Evolutionary conservation across 345 rosid species (phyloP).

Genomic region (Eutrema japonicum): DNA sequence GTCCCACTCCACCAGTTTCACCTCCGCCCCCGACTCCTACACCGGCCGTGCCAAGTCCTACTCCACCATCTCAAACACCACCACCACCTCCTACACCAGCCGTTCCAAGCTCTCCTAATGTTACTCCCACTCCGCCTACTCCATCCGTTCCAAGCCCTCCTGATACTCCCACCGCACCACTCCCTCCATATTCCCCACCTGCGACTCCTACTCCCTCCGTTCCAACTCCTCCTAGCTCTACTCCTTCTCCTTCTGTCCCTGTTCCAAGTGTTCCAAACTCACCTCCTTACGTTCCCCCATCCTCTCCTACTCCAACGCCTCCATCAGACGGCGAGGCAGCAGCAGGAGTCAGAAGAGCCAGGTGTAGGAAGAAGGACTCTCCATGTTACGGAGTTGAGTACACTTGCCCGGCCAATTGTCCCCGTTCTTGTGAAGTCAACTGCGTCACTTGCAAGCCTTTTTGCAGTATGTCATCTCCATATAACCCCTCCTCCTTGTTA

Average conservation of each 20-base stretch:
- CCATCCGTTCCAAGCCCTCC: constrained; percentile 10
- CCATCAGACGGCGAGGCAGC: constrained; percentile 35
- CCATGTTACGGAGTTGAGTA: constrained; percentile 52
- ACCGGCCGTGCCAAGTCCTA: not conserved
- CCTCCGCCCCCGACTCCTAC: too few species aligned
- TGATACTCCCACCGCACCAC: constrained; percentile 34
- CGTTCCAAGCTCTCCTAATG: constrained; percentile 20
- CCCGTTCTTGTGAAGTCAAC: constrained; percentile 57
- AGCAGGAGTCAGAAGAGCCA: constrained; percentile 42
- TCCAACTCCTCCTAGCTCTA: constrained; percentile 22
- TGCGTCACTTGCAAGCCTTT: constrained; percentile 67
- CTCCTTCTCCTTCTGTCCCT: constrained; percentile 19
- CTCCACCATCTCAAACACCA: not conserved
- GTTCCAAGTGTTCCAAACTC: constrained; percentile 21
- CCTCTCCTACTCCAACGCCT: constrained; percentile 1
- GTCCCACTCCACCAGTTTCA: not conserved
- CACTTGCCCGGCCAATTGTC: constrained; percentile 55
- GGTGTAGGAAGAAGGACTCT: constrained; percentile 48
- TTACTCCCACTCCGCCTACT: constrained; percentile 12
- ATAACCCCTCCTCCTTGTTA: not conserved
- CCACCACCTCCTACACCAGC: not conserved
- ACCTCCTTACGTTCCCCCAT: constrained; percentile 35
- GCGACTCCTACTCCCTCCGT: constrained; percentile 6
- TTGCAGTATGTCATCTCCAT: constrained; percentile 52
- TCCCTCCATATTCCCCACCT: constrained; percentile 23